Evolutionary conservation across 805 yeast species (phyloP), one percentile per base, ranked within the genome.

Genomic region (Schizosaccharomyces lindneri): DNA sequence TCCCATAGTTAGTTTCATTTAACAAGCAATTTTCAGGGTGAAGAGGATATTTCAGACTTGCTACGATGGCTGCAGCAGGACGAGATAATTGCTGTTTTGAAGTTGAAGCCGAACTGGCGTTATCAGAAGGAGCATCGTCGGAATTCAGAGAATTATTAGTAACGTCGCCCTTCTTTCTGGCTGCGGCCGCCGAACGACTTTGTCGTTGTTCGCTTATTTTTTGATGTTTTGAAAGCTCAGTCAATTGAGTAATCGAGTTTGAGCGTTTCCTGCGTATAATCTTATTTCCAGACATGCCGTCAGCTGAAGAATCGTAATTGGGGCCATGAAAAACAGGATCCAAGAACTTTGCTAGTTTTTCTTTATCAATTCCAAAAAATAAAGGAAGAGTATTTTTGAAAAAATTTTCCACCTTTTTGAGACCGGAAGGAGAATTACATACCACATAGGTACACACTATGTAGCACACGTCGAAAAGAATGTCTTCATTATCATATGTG

Each of bases 41-140:
- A 79, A 79, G 0, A 96, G 86, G 71, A 86, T 87, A 31, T 83
- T 79, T 7, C 88, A 82, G 24, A 81, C 79, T 65, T 81, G 80
- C 66, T 77, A 77, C 65, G n/a, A 46, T 46, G 4, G 51, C 51
- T 46, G 51, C 51, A 46, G 51, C 51, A 46, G 51, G 51, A 19
- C 27, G 51, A 19, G 51, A 46, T 6, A 46, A 24, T 7, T 46
- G 51, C 13, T 46, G 21, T 7, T 46, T 46, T 19, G 51, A 46
- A 46, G 9, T 9, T 6, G 51, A 24, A 4, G 51, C 27, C n/a
- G 27, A 5, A 24, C 27, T 46, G 7, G 24, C 51, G 17, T 46
- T 24, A 17, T 46, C 51, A 46, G 27, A 19, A 19, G 27, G 27
- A 46, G 51, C 2, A 17, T 46, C 27, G 21, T 46, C 27, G 17